phyloP scores from a whole-genome alignment of 495 filamentous ascomycete genomes.

The Aspergillus mulundensis region DNA sequence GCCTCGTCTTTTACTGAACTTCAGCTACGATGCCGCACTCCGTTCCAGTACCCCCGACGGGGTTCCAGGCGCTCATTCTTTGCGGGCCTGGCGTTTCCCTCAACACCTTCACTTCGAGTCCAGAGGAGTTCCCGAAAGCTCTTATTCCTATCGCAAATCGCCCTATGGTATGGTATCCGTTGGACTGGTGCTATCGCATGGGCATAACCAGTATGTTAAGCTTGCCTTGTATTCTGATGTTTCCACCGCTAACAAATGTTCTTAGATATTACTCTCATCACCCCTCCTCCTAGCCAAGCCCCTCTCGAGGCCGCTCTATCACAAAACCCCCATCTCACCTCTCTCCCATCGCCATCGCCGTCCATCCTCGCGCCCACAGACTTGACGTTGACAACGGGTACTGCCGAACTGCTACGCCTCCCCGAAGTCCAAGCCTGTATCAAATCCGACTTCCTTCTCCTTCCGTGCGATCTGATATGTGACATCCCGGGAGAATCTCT shows the following conservation, averaged over 20 bases:
- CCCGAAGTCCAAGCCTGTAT: conserved; percentile 68
- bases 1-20: neutral
- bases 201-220: conserved; percentile 66
- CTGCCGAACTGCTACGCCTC: conserved; percentile 82
- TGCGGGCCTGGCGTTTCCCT: conserved; percentile 89
- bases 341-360: conserved; percentile 68
- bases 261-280: conserved; percentile 77
- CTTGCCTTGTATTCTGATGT: neutral
- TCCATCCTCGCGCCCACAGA: conserved; percentile 69
- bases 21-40: conserved; percentile 18
- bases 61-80: conserved; percentile 89
- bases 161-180: conserved; percentile 92
- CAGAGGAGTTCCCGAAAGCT: conserved; percentile 86
- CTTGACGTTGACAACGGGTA: conserved; percentile 74
- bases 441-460: conserved; percentile 78
- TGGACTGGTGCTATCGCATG: conserved; percentile 85
- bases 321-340: conserved; percentile 83
- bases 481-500: conserved; percentile 79
- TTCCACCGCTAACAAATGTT: neutral
- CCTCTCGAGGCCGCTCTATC: conserved; percentile 74
- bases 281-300: conserved; percentile 66
- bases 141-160: conserved; percentile 89
- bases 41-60: conserved; percentile 60
- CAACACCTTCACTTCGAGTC: conserved; percentile 85
- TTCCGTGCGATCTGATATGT: conserved; percentile 92